Evolutionary conservation across 2,329 filamentous ascomycete species (phyloP).

Genomic region (Fusarium sp.): DNA sequence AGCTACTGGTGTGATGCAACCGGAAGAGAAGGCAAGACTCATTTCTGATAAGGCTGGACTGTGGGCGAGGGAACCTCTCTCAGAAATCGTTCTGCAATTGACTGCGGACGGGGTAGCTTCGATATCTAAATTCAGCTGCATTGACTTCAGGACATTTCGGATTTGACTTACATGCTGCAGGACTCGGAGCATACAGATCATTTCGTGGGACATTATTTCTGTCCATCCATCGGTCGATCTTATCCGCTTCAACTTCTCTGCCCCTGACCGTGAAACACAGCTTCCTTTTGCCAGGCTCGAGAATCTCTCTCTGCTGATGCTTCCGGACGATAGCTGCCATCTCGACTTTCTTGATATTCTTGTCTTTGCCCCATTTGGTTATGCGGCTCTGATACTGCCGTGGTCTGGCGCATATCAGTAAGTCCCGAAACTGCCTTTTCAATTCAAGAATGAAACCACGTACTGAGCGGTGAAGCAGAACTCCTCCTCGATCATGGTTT

Average conservation of each 20-base stretch:
- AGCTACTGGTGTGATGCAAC: accelerated
- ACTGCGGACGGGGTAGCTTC: slow-evolving; percentile 3
- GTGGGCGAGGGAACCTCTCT: neutral
- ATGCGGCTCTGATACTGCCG: neutral
- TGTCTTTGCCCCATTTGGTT: neutral
- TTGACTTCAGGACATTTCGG: accelerated
- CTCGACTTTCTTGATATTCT: neutral
- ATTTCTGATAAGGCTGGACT: neutral
- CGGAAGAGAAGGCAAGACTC: neutral
- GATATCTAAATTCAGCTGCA: accelerated
- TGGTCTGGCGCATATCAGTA: neutral
- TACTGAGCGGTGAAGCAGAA: neutral
- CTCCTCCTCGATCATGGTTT: neutral
- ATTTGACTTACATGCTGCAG: neutral
- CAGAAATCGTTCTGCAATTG: neutral
- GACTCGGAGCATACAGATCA: neutral
- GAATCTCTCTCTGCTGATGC: neutral
- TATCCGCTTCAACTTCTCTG: neutral
- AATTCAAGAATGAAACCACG: accelerated
- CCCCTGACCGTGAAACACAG: neutral
- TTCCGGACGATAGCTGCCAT: neutral
- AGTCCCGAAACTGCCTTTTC: neutral
- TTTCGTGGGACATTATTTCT: neutral
- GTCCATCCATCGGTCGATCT: slow-evolving; percentile 3
- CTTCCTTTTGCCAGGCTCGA: neutral